A percentile compares a stretch with the other conserved stretches of the same genome.
Evolutionary conservation across 2,329 filamentous ascomycete species (phyloP).

Genomic region (Aspergillus piperis): DNA sequence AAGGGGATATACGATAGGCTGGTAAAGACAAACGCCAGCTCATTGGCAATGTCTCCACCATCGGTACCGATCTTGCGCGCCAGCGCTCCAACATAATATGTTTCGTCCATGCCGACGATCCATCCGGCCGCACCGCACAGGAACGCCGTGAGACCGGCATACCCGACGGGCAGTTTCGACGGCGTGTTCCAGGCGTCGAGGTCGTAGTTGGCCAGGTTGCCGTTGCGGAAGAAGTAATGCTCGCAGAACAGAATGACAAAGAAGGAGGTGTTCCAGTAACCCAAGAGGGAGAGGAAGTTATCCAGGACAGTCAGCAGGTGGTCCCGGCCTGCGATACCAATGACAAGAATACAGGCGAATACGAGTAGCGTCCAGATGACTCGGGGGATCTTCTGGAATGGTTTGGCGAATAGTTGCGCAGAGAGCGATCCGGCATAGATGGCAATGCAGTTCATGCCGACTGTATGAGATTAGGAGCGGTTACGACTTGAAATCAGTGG

Average conservation of each 20-base stretch:
- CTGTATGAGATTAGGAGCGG: slow-evolving; percentile 7
- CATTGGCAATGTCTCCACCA: slow-evolving; percentile 56
- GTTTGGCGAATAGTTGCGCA: slow-evolving; percentile 45
- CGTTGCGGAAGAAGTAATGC: slow-evolving; percentile 52
- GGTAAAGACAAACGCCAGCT: slow-evolving; percentile 56
- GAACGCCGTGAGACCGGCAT: slow-evolving; percentile 49
- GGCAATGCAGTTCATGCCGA: slow-evolving; percentile 51
- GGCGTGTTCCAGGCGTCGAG: slow-evolving; percentile 54
- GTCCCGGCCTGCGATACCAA: slow-evolving; percentile 48
- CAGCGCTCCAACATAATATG: slow-evolving; percentile 55
- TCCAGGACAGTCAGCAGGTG: slow-evolving; percentile 48
- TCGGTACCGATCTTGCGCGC: slow-evolving; percentile 46
- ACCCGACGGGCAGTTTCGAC: slow-evolving; percentile 45
- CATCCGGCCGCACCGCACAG: slow-evolving; percentile 50
- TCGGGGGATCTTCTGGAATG: slow-evolving; percentile 48
- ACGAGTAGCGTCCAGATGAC: slow-evolving; percentile 52
- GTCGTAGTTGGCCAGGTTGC: slow-evolving; percentile 48
- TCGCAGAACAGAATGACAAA: slow-evolving; percentile 52
- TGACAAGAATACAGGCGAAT: slow-evolving; percentile 49
- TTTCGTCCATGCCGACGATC: slow-evolving; percentile 61
- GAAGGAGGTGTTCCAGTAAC: slow-evolving; percentile 55
- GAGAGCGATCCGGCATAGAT: slow-evolving; percentile 43
- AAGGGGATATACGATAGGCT: slow-evolving; percentile 51
- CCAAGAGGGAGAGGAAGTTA: slow-evolving; percentile 52
- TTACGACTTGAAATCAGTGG: neutral